phyloP scores from a whole-genome alignment of 768 basidiomycete species.

The Rhodosporidiobolus sp. region DNA sequence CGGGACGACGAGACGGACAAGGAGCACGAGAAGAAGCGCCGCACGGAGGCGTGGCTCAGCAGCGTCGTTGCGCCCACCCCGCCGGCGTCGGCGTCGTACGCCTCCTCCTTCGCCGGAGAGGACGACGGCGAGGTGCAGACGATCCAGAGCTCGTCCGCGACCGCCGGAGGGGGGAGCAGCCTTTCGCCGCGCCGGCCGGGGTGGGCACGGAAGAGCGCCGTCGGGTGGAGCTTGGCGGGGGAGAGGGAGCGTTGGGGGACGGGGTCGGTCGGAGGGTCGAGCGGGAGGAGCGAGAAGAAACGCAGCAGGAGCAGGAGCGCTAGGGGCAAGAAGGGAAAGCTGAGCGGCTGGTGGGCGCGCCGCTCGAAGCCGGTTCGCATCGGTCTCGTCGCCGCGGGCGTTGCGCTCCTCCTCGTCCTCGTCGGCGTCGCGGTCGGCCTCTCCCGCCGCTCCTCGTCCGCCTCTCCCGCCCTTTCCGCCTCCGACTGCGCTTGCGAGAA shows the following conservation, averaged over 20 bases:
- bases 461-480: not conserved
- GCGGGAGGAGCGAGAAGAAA: not conserved
- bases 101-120: not conserved
- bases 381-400: not conserved
- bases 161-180: not conserved
- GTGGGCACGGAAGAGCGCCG: not conserved
- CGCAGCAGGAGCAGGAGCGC: not conserved
- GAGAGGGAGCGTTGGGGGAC: not conserved
- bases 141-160: not conserved
- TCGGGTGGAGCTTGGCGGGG: not conserved
- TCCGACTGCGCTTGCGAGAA: slow-evolving; percentile 2
- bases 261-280: not conserved
- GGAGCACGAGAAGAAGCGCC: not conserved
- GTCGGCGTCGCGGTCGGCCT: slow-evolving; percentile 3
- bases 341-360: not conserved
- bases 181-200: too few species aligned
- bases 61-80: not conserved
- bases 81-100: not conserved
- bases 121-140: not conserved
- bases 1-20: slow-evolving; percentile 5
- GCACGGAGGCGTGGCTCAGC: not conserved
- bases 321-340: not conserved
- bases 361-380: not conserved
- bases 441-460: not conserved
- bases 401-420: slow-evolving; percentile 14